These are phyloP conservation scores for Coelastrella sp. DNA, from an alignment of 139 green algal species.

Conservation along the genomic window DNA sequence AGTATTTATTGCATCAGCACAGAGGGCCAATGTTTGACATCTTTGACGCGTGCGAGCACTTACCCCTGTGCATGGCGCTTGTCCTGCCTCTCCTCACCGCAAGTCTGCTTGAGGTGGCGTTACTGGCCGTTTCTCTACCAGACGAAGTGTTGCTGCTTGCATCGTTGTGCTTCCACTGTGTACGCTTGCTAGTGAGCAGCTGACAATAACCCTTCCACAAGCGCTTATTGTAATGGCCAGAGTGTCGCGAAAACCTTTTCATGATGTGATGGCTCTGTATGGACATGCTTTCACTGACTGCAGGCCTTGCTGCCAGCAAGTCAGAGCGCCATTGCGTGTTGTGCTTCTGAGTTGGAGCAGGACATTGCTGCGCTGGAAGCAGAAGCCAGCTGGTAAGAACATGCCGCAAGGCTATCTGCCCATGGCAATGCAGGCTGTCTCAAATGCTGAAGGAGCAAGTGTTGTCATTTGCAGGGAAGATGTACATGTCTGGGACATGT, in stretches of 20 bases:
- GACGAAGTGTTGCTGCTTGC: too few species aligned
- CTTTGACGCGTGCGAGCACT: neutral
- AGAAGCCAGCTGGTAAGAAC: conserved; percentile 22
- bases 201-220: neutral
- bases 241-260: neutral
- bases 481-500: neutral
- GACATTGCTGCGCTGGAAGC: conserved; percentile 39
- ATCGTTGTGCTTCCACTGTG: too few species aligned
- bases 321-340: conserved; percentile 18
- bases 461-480: conserved; percentile 6
- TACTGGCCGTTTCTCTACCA: neutral
- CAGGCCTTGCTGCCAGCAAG: neutral
- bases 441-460: neutral
- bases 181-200: neutral
- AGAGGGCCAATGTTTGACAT: neutral
- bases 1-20: neutral
- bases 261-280: neutral
- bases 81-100: neutral
- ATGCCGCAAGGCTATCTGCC: too few species aligned
- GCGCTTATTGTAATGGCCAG: neutral
- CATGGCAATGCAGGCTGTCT: too few species aligned
- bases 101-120: neutral
- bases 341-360: conserved; percentile 46
- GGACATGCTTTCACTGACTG: too few species aligned
- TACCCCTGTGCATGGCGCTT: neutral